Evolutionary conservation across 257 asterid species (phyloP).

Genomic region (Ballota nigra): DNA sequence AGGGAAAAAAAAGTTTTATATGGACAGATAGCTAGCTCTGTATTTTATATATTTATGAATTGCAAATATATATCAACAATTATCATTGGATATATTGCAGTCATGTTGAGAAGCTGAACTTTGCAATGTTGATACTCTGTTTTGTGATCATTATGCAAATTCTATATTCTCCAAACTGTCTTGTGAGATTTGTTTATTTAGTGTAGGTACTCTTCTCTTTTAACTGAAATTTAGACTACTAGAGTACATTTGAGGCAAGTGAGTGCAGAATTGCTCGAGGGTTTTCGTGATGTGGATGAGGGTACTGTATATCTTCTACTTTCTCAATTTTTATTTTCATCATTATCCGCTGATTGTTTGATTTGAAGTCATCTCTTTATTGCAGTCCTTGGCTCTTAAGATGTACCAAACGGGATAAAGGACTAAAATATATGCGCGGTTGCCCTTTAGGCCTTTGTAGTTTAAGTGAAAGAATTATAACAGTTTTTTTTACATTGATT

Average conservation of each 20-base stretch:
- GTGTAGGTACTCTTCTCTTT: not conserved
- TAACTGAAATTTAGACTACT: slow-evolving; percentile 11
- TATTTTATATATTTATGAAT: slow-evolving; percentile 7
- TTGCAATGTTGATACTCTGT: not conserved
- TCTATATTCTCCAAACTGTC: not conserved
- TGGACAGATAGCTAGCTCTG: slow-evolving; percentile 15
- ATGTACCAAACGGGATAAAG: not conserved
- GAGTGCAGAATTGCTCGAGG: not conserved
- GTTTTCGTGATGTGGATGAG: not conserved
- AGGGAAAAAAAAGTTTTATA: not conserved
- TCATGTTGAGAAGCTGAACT: not conserved
- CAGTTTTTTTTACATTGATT: not conserved
- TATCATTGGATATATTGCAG: not conserved
- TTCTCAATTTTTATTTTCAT: not conserved
- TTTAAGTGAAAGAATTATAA: not conserved
- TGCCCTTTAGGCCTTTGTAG: too few species aligned
- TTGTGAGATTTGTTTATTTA: not conserved
- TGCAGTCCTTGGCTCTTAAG: slow-evolving; percentile 18
- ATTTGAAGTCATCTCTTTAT: not conserved
- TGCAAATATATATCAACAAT: slow-evolving; percentile 7
- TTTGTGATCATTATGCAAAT: not conserved
- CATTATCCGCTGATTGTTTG: not conserved
- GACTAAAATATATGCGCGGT: too few species aligned
- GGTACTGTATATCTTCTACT: not conserved
- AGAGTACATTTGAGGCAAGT: not conserved